phyloP scores from a whole-genome alignment of 768 basidiomycete species.

The Tricholoma hemisulphureum region DNA sequence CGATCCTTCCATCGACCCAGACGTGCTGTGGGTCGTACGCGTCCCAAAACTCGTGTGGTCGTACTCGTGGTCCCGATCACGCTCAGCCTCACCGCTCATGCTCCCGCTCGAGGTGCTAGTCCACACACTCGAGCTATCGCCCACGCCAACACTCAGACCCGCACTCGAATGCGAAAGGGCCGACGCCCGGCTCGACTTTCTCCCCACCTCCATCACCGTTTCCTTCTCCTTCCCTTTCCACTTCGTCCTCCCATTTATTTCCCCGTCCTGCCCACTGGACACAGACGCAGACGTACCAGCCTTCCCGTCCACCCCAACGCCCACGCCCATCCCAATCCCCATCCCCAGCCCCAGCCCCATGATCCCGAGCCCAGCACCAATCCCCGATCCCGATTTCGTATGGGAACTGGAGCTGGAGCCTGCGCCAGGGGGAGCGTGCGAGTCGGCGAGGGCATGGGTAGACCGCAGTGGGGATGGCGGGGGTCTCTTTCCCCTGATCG shows the following conservation, averaged over 20 bases:
- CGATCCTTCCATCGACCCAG: background rate
- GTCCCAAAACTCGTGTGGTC: background rate
- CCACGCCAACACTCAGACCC: no score
- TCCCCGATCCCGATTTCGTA: constrained; percentile 14
- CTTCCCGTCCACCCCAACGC: constrained; percentile 11
- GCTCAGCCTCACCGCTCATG: background rate
- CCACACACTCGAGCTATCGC: background rate
- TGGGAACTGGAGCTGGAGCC: no score
- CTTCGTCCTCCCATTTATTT: background rate
- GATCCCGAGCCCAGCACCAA: constrained; percentile 21
- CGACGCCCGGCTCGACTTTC: no score
- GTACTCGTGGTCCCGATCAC: background rate
- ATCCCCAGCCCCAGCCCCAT: constrained; percentile 27
- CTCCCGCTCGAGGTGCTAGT: background rate
- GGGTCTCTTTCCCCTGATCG: background rate
- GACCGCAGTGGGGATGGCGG: background rate
- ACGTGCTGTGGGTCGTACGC: background rate
- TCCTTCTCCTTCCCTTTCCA: background rate
- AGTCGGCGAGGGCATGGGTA: background rate
- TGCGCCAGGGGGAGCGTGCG: background rate
- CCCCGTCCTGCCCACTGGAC: background rate
- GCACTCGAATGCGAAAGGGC: no score
- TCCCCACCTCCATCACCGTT: no score
- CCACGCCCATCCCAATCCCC: constrained; percentile 21
- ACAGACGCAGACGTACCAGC: background rate